Conservation (phyloP, 1,139 yeast species). For the Suhomyces chickasaworum region DNA sequence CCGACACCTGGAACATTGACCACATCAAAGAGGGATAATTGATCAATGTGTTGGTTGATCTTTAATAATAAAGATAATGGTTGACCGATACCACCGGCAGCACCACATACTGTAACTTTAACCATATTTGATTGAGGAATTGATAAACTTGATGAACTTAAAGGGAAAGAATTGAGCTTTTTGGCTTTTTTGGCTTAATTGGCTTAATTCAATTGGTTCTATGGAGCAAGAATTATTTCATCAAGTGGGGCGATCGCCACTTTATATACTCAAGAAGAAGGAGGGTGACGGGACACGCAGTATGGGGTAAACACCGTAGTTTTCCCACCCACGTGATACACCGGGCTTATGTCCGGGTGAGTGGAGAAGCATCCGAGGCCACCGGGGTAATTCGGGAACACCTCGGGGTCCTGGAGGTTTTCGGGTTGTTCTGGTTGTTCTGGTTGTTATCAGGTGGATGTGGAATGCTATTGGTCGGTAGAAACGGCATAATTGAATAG, state of each 20-base stretch:
- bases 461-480: neutral
- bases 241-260: conserved; percentile 3
- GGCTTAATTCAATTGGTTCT: neutral
- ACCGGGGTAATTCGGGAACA: conserved; percentile 6
- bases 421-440: no score
- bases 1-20: conserved; percentile 97
- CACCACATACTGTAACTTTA: conserved; percentile 90
- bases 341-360: conserved; percentile 11
- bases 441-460: neutral
- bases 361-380: conserved; percentile 10
- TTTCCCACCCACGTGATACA: conserved; percentile 14
- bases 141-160: neutral
- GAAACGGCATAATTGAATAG: neutral
- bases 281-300: conserved; percentile 3
- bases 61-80: conserved; percentile 90
- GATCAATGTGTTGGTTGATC: conserved; percentile 81
- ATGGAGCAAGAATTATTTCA: neutral
- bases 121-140: conserved; percentile 29
- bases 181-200: no score
- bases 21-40: conserved; percentile 86
- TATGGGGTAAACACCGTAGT: conserved; percentile 6
- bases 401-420: conserved; percentile 1
- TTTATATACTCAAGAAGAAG: conserved; percentile 3
- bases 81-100: conserved; percentile 99
- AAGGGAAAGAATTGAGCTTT: neutral